phyloP scores from a whole-genome alignment of 1,139 yeast genomes.

The Diutina scorzettiae region DNA sequence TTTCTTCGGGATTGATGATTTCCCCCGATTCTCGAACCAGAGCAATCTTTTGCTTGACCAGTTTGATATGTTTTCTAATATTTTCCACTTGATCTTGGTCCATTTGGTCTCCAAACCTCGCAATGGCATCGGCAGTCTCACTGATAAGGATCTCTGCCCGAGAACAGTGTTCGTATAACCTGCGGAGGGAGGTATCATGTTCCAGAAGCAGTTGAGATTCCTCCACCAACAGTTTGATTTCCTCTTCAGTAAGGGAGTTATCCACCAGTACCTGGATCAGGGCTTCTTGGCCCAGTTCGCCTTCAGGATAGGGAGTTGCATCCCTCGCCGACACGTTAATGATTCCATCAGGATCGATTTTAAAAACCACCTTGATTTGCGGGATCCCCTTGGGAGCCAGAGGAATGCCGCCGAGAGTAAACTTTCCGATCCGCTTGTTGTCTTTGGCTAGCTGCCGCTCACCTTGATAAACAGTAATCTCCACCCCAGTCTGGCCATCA shows the following conservation, averaged over 20 bases:
- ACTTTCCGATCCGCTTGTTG: conserved; percentile 62
- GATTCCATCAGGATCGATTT: conserved; percentile 75
- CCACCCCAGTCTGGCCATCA: conserved; percentile 78
- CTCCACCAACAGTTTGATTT: conserved; percentile 42
- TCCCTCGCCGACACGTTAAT: conserved; percentile 65
- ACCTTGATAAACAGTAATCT: conserved; percentile 68
- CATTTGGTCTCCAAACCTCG: conserved; percentile 32
- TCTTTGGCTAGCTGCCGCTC: conserved; percentile 65
- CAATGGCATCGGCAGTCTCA: conserved; percentile 41
- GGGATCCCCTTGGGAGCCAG: conserved; percentile 68
- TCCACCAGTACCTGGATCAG: conserved; percentile 64
- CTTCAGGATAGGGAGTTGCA: conserved; percentile 38
- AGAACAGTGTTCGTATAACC: conserved; percentile 34
- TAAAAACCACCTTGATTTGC: conserved; percentile 61
- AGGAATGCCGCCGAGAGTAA: conserved; percentile 56
- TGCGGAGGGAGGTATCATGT: conserved; percentile 30
- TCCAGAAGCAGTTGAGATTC: conserved; percentile 35
- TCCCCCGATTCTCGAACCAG: conserved; percentile 29
- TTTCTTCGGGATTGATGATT: conserved; percentile 21
- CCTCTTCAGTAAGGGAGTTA: conserved; percentile 55
- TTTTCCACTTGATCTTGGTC: conserved; percentile 23
- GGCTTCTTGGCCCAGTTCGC: conserved; percentile 22
- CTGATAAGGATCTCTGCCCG: conserved; percentile 44
- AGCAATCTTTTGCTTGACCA: conserved; percentile 30
- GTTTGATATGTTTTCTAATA: conserved; percentile 18